Conservation (phyloP, 2,329 filamentous ascomycete genomes). For the Fusarium duplospermum region DNA sequence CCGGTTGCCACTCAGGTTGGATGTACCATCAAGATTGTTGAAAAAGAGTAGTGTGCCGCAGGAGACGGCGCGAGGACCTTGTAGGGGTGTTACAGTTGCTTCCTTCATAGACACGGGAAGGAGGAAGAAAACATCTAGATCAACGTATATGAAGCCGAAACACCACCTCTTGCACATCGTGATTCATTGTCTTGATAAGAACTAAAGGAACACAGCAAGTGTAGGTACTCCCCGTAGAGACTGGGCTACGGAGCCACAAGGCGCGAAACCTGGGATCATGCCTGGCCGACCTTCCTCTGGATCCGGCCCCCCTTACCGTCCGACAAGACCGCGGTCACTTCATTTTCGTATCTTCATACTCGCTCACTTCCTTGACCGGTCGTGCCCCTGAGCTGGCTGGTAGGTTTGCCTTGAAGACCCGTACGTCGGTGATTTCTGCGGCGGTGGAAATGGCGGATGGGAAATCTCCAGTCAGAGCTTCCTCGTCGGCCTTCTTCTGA, state of each 20-base stretch:
- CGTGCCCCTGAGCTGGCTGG: constrained; percentile 77
- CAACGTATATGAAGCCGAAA: neutral
- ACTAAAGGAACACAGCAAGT: neutral
- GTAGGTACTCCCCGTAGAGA: neutral
- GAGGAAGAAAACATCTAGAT: neutral
- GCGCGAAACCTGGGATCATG: neutral
- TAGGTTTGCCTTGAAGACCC: constrained; percentile 82
- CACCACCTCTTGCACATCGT: neutral
- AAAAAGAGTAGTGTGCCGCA: neutral
- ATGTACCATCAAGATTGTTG: neutral
- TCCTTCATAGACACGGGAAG: neutral
- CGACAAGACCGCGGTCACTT: neutral
- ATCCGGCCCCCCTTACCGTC: neutral
- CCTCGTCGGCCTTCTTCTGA: constrained; percentile 49
- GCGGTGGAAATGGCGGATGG: constrained; percentile 55
- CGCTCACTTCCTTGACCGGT: constrained; percentile 79
- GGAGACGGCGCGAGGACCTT: neutral
- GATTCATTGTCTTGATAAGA: neutral
- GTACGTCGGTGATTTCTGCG: constrained; percentile 80
- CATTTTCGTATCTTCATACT: constrained; percentile 81
- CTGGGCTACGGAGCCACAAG: neutral
- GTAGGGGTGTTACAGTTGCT: neutral
- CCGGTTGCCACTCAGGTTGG: too few relatives aligned
- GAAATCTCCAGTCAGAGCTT: constrained; percentile 52
- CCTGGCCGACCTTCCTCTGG: neutral